Base-by-base conservation (phyloP, 495 filamentous ascomycete genomes). In the Penicillium coffeae region DNA sequence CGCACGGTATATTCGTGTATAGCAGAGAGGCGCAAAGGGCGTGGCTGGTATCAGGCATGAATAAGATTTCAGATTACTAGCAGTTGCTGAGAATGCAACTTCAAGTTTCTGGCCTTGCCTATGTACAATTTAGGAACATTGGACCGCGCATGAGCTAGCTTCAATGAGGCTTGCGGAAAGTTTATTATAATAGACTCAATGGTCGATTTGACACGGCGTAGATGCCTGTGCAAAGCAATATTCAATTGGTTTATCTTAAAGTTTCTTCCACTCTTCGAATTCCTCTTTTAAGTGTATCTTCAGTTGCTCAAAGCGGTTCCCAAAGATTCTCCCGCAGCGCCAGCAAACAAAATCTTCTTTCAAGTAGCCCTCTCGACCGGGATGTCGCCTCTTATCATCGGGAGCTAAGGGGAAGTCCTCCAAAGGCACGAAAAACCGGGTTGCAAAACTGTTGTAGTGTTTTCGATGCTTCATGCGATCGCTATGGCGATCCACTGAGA, bases 361-460 rank as follows among this genome's bases (percentile, higher is more conserved):
- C 52, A 90, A 58, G 54, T 80, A 90, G 38, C 76, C 71, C 50
- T 80, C 71, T 44, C 60, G 48, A 3, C 66, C 74, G 6, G 78
- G 73, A 53, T 82, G 62, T 47, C 83, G 69, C 34, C 87, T 71
- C 42, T 54, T 53, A 62, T 90, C 87, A 38, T 83, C 74, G 38
- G 68, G 40, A 0, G 72, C 74, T 30, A 96, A 67, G 13, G 93
- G 93, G 45, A 95, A 91, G 42, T 88, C 87, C 15, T 82, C 84
- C n/a, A 97, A 53, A 18, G 75, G 71, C 2, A 96, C 76, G 20
- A 98, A 84, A 62, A 98, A 98, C n/a, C 77, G 75, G 27, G 90
- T 95, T 16, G 82, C 77, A 67, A 98, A 96, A 54, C 83, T 89
- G 60, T 90, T 91, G 68, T 96, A 97, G 71, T 98, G 93, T 61